Evolutionary conservation across 129 eudicot genomes (phyloP), one percentile per base, ranked within the genome.

Genomic region (Centella asiatica): DNA sequence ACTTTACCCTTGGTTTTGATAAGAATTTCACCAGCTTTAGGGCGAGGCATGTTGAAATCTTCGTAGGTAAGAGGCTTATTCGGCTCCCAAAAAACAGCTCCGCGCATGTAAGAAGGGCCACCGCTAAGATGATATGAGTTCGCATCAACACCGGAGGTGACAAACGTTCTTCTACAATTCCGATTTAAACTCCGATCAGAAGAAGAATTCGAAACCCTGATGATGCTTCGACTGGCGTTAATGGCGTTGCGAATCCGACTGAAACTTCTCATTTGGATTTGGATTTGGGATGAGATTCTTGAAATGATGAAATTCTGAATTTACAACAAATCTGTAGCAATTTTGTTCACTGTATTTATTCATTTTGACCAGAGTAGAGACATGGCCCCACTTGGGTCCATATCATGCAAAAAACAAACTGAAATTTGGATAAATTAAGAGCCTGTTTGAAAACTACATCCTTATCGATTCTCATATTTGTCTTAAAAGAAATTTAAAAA

Each of bases 1-100:
- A n/a, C 25, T 6, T 25, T 57, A 93, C 99, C 99, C 78, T 93
- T 93, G 39, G 96, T 93, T 78, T 80, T 93, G 81, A 93, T 65
- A 51, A 93, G 99, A 66, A 93, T 60, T 75, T 93, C 99, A 69
- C 81, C 77, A 60, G 86, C 89, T 68, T 93, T 93, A n/a, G 99
- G 99, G 11, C 95, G 83, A 62, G 99, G 99, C 86, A 93, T 93
- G 52, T 84, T 80, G 58, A 93, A 87, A 37, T 93, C 99, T 63
- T 93, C 99, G 60, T 87, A 84, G 12, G 86, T 78, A 46, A 93
- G 53, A 22, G 96, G 95, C 75, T 85, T 81, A 66, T 80, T 85
- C 1, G 88, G 90, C 46, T 87, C 88, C 87, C 95, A 84, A 33
- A 93, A 87, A 67, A 93, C 95, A 31, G 89, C 95, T 11, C 86